phyloP scores from a whole-genome alignment of 345 rosid genomes.

The Bretschneidera sinensis region DNA sequence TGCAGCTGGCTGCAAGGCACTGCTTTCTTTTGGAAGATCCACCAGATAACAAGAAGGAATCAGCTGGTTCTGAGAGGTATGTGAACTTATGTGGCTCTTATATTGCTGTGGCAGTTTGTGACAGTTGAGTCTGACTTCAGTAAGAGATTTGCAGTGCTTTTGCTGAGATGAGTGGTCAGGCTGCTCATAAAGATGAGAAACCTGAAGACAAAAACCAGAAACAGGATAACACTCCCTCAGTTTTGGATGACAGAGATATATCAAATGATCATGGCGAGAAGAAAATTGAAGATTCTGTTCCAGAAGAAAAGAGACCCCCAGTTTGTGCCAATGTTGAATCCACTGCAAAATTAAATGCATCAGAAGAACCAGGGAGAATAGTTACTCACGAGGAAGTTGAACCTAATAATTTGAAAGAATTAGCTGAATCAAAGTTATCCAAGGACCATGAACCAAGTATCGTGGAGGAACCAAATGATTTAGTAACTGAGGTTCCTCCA shows the following conservation, averaged over 20 bases:
- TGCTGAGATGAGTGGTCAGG: constrained; percentile 33
- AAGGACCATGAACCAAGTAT: constrained; percentile 25
- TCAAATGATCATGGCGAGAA: constrained; percentile 27
- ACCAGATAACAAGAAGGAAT: constrained; percentile 57
- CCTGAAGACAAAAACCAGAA: constrained; percentile 30
- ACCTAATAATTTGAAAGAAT: constrained; percentile 33
- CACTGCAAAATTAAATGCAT: constrained; percentile 22
- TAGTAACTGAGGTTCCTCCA: constrained; percentile 19
- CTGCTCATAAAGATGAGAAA: constrained; percentile 32
- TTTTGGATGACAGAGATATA: constrained; percentile 26
- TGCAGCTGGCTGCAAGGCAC: constrained; percentile 76
- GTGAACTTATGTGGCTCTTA: constrained; percentile 5
- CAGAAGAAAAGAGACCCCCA: constrained; percentile 38
- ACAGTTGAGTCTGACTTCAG: constrained; percentile 26
- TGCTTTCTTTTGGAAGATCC: constrained; percentile 92
- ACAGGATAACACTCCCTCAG: constrained; percentile 26
- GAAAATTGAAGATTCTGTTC: constrained; percentile 32
- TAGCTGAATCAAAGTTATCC: constrained; percentile 19
- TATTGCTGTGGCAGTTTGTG: constrained; percentile 12
- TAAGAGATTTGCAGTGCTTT: constrained; percentile 46
- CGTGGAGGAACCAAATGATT: constrained; percentile 20
- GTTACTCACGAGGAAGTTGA: constrained; percentile 27
- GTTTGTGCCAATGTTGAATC: constrained; percentile 30
- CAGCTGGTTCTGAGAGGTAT: constrained; percentile 51
- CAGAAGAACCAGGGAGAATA: constrained; percentile 15